These are phyloP conservation scores for Pachyrhizus erosus DNA, from an alignment of 306 rosid species.

Conservation along the genomic window DNA sequence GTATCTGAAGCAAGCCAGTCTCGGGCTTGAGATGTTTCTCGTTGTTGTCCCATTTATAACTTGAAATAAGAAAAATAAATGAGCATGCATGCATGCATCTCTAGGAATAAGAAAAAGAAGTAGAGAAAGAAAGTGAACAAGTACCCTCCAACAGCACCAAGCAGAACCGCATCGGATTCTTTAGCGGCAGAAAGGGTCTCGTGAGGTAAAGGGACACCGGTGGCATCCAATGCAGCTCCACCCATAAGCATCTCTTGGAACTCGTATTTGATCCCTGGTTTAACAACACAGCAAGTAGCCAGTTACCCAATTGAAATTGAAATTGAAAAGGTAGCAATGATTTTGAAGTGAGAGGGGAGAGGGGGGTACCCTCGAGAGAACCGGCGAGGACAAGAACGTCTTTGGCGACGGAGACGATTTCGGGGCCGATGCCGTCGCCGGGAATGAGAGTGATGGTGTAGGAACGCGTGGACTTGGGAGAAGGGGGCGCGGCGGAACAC, in stretches of 20 bases:
- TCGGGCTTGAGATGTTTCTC: conserved; percentile 90
- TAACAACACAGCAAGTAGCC: background rate
- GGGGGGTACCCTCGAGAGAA: conserved; percentile 63
- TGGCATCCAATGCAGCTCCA: conserved; percentile 87
- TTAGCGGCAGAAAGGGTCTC: conserved; percentile 76
- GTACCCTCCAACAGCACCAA: conserved; percentile 95
- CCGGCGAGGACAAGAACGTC: conserved; percentile 75
- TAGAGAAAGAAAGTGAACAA: background rate
- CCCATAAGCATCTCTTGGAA: conserved; percentile 82
- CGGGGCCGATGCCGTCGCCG: conserved; percentile 97
- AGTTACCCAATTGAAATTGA: background rate
- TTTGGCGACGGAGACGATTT: conserved; percentile 81
- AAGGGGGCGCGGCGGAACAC: conserved; percentile 60
- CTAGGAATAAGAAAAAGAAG: background rate
- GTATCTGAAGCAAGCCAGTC: conserved; percentile 80
- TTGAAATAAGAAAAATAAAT: conserved; percentile 16
- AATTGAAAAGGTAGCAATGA: background rate
- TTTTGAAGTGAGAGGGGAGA: background rate
- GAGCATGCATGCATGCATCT: too few relatives aligned
- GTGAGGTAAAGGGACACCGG: conserved; percentile 84
- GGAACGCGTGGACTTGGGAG: conserved; percentile 64
- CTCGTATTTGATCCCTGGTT: conserved; percentile 67
- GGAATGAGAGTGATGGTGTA: conserved; percentile 82
- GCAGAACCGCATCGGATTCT: conserved; percentile 83
- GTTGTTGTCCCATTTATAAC: conserved; percentile 85